Base-by-base conservation (phyloP, 75 land plant genomes). In the Chamaecyparis obtusa region DNA sequence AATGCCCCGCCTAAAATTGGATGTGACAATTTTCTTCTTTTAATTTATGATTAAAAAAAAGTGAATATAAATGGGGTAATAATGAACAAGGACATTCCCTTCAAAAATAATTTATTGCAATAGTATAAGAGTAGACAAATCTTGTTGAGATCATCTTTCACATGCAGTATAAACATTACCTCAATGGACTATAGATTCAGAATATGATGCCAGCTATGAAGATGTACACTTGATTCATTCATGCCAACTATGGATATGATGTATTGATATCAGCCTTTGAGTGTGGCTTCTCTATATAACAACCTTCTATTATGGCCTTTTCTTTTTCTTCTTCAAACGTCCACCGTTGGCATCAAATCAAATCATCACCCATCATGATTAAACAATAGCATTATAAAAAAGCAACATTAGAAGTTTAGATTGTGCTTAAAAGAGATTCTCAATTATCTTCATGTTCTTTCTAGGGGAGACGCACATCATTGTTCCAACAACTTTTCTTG, bases 401-500 rank as follows among this genome's bases (percentile, higher is more conserved):
- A 77, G 80, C 8, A 77, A 37, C 80, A 77, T 77, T 77, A 39
- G 41, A 36, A 77, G 32, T 32, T 77, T n/a, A 39, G 8, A 21
- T 35, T 44, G 21, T 80, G 83, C 83, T 6, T 43, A 44, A 80
- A 41, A 80, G 27, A 80, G 46, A 80, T 80, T 80, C 48, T 80
- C 21, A 80, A 80, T 80, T 41, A 80, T 80, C 48, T 80, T 7
- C 30, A 41, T 80, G 83, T 80, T 35, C n/a, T 44, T 44, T 2
- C 8, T 80, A 13, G 44, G 83, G 83, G 83, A 1, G 49, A 80
- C 83, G 44, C 48, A 41, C 83, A 80, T 80, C 48, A 80, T 80
- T 41, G 83, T 80, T 80, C 44, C 48, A 80, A 43, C 83, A 80
- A 21, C 83, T 41, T 80, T 80, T 44, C 44, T 80, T 36, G 83